phyloP scores from a whole-genome alignment of 1,139 yeast species.

The Yamadazyma sp. region DNA sequence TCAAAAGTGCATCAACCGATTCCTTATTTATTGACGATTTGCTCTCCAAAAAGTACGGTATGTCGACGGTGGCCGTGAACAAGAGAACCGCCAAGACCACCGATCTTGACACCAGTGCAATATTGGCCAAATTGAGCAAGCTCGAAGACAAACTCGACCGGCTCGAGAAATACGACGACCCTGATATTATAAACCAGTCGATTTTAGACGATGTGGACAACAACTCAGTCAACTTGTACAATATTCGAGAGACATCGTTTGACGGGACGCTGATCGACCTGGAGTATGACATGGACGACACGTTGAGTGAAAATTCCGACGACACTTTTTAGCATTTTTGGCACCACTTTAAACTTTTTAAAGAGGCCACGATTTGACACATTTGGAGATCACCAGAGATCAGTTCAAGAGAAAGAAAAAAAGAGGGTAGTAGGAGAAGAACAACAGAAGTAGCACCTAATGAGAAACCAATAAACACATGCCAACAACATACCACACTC shows the following conservation, averaged over 20 bases:
- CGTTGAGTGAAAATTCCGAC: conserved; percentile 8
- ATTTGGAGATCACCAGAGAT: no score
- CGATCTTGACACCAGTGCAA: conserved; percentile 11
- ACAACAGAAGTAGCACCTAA: no score
- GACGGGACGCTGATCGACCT: conserved; percentile 22
- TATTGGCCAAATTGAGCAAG: conserved; percentile 13
- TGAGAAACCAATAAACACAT: no score
- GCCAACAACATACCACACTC: no score
- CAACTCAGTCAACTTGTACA: conserved; percentile 18
- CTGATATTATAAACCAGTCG: conserved; percentile 8
- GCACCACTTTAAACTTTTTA: no score
- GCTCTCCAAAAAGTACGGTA: conserved; percentile 26
- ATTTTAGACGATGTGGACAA: conserved; percentile 16
- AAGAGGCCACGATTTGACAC: no score
- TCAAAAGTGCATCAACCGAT: conserved; percentile 37
- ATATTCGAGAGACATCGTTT: conserved; percentile 23
- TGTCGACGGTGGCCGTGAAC: conserved; percentile 5
- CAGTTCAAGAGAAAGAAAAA: no score
- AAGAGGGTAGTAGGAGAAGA: no score
- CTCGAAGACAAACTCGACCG: conserved; percentile 15
- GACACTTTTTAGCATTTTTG: conserved; percentile 9
- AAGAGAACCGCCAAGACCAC: conserved; percentile 15
- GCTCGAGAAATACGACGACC: conserved; percentile 7
- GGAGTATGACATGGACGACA: conserved; percentile 14
- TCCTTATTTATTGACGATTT: conserved; percentile 35